These are phyloP conservation scores for Colletotrichum spaethianum DNA, from an alignment of 2,329 filamentous ascomycete genomes.

Conservation along the genomic window DNA sequence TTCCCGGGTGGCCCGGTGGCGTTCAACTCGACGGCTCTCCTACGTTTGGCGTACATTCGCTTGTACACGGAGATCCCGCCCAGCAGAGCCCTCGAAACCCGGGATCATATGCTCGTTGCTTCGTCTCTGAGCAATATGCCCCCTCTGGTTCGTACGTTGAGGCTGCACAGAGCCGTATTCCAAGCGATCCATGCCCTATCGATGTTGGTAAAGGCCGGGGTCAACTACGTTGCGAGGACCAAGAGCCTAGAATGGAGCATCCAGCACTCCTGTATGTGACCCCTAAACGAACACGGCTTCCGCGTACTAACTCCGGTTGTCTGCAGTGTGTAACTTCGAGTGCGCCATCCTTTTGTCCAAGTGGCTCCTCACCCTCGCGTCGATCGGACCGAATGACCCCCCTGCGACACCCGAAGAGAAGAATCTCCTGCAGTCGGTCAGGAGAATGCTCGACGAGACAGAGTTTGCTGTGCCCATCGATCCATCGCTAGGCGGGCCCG, in stretches of 20 bases:
- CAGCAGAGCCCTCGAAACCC: slow-evolving; percentile 74
- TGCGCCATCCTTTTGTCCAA: slow-evolving; percentile 73
- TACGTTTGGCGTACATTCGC: slow-evolving; percentile 74
- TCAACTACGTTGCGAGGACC: slow-evolving; percentile 73
- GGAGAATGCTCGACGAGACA: slow-evolving; percentile 73
- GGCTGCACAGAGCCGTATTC: slow-evolving; percentile 74
- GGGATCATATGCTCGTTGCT: slow-evolving; percentile 74
- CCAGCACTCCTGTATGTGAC: slow-evolving; percentile 69
- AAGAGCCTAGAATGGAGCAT: slow-evolving; percentile 76
- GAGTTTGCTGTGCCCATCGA: slow-evolving; percentile 74
- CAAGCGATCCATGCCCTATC: slow-evolving; percentile 79
- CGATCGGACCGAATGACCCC: slow-evolving; percentile 64
- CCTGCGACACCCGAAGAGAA: slow-evolving; percentile 67
- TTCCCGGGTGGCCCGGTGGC: slow-evolving; percentile 73
- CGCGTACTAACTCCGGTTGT: slow-evolving; percentile 40
- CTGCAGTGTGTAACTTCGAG: slow-evolving; percentile 71
- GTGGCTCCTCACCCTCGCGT: slow-evolving; percentile 71
- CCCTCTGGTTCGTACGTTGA: slow-evolving; percentile 69
- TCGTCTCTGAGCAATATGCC: slow-evolving; percentile 72
- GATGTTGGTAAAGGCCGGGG: slow-evolving; percentile 74
- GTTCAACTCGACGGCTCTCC: slow-evolving; percentile 75
- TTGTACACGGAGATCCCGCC: slow-evolving; percentile 76
- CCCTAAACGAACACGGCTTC: neutral
- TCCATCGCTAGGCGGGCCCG: slow-evolving; percentile 63
- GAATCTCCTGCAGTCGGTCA: slow-evolving; percentile 68